Evolutionary conservation across 2,329 filamentous ascomycete species (phyloP), one percentile per base, ranked within the genome.

Genomic region (Pestalotiopsis sp.): DNA sequence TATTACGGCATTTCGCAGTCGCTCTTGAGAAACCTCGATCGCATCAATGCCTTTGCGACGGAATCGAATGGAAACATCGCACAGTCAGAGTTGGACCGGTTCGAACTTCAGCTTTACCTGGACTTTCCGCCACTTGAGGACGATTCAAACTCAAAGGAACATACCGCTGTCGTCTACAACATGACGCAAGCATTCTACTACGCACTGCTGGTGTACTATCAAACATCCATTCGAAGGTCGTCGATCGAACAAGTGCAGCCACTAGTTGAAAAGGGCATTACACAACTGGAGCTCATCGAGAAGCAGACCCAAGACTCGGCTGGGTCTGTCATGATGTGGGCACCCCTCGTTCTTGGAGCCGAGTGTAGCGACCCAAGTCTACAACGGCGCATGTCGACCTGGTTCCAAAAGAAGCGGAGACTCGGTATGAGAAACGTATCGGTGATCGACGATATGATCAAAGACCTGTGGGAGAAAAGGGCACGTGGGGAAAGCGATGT

Each of bases 271-370:
- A 75, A 74, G 23, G 79, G 77, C 0, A 71, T 80, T 0, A 39
- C 69, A 17, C 76, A 80, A 27, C 70, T 81, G 14, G 78, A 80
- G 67, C 74, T 76, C 0, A 76, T 78, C 7, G 78, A 79, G 65
- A 62, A 38, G 4, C 70, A 76, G 1, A 77, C 74, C 1, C 72
- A 73, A 23, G 76, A 77, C 6, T 69, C 71, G 20, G 74, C 76
- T 1, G 79, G 79, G 3, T 78, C 74, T 67, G 75, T 80, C 20
- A 78, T 80, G 68, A 74, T 80, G 38, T 81, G 79, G 79, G 78
- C 78, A 1, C 76, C 75, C 3, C 74, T 81, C 41, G 76, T 81
- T 1, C 72, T 80, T 3, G 79, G 77, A 2, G 78, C 78, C 4
- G 79, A 81, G 63, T 81, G 79, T 58, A 69, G 75, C 41, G 70